These are phyloP conservation scores for Microthlaspi erraticum DNA, from an alignment of 345 rosid species.

Conservation along the genomic window DNA sequence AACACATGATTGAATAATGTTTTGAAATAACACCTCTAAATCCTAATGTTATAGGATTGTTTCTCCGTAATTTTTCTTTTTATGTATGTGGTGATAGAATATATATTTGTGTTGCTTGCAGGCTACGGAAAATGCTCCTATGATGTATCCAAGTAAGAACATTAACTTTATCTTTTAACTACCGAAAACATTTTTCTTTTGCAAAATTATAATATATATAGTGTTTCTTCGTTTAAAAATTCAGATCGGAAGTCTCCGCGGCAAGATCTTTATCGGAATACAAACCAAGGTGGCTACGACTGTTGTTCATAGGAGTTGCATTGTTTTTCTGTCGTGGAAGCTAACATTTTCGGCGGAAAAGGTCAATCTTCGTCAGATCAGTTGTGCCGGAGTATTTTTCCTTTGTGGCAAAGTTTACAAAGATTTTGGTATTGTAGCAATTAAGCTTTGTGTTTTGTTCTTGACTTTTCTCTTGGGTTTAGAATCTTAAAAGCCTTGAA, in stretches of 20 bases:
- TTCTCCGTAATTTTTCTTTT: not conserved
- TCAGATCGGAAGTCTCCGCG: conserved; percentile 54
- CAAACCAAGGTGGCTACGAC: conserved; percentile 39
- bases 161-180: not conserved
- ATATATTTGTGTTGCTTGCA: conserved; percentile 37
- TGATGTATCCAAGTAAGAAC: conserved; percentile 53
- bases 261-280: conserved; percentile 43
- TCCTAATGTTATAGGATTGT: not conserved
- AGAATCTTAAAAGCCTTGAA: conserved; percentile 35
- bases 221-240: conserved; percentile 23
- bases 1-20: not conserved
- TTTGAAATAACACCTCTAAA: not conserved
- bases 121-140: conserved; percentile 62
- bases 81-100: not conserved
- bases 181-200: not conserved
- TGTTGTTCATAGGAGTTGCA: conserved; percentile 50
- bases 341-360: conserved; percentile 31
- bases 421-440: conserved; percentile 37
- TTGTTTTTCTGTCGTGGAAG: conserved; percentile 56
- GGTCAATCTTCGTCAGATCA: conserved; percentile 1
- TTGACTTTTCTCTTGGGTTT: conserved; percentile 35
- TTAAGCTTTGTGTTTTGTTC: conserved; percentile 33
- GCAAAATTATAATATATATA: not conserved
- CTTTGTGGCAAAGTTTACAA: conserved; percentile 22
- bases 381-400: conserved; percentile 21